A percentile compares a stretch with the other conserved stretches of the same genome.
phyloP scores from a whole-genome alignment of 352 stramenopile genomes.

The Globisporangium splendens region DNA sequence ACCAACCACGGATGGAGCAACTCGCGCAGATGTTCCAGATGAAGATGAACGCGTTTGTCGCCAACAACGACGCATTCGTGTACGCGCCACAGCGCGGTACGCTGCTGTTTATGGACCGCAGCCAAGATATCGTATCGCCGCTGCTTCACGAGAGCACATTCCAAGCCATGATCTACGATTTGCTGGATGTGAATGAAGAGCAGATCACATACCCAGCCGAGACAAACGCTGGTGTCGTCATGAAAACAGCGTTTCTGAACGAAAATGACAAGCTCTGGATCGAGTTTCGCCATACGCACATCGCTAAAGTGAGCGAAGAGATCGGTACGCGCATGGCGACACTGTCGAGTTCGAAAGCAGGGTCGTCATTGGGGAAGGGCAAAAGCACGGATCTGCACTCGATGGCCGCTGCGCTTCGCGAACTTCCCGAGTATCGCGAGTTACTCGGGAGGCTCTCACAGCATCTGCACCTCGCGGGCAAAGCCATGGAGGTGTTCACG shows the following conservation, averaged over 20 bases:
- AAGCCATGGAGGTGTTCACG: conserved; percentile 94
- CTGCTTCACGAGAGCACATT: conserved; percentile 98
- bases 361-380: conserved; percentile 67
- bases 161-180: conserved; percentile 96
- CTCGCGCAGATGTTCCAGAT: conserved; percentile 91
- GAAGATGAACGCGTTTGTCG: conserved; percentile 96
- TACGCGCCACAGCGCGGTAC: conserved; percentile 89
- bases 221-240: conserved; percentile 69
- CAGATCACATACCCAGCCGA: conserved; percentile 91
- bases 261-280: conserved; percentile 97
- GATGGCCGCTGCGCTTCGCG: conserved; percentile 88
- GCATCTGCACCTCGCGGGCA: conserved; percentile 92
- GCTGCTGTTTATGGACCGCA: conserved; percentile 93
- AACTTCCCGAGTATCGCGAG: conserved; percentile 94
- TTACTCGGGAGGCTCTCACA: conserved; percentile 93
- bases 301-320: conserved; percentile 86
- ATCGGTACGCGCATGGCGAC: conserved; percentile 76
- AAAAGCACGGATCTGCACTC: conserved; percentile 88
- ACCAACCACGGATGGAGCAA: conserved; percentile 76
- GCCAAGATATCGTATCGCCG: conserved; percentile 91
- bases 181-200: conserved; percentile 93
- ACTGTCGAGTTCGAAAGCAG: conserved; percentile 77
- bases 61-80: conserved; percentile 87
- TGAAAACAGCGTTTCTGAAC: conserved; percentile 93
- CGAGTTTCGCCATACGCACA: conserved; percentile 95